Percentiles rank a stretch among this genome's conserved stretches.
These are phyloP conservation scores for Pleurotus cornucopiae DNA, from an alignment of 768 basidiomycete species.

Conservation along the genomic window DNA sequence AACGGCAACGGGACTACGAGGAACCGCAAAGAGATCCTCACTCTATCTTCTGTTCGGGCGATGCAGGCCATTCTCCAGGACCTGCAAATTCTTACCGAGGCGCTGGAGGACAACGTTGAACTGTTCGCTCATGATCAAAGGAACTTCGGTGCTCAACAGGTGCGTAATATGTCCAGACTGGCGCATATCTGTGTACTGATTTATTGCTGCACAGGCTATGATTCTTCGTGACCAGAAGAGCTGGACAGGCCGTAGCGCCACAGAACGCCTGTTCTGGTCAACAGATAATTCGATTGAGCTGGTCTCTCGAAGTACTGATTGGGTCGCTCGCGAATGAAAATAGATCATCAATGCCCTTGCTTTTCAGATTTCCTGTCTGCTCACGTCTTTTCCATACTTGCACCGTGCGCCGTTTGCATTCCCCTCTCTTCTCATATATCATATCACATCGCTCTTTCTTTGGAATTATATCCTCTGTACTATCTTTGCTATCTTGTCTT, in stretches of 20 bases:
- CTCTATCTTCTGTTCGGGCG: constrained; percentile 68
- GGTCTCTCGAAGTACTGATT: constrained; percentile 79
- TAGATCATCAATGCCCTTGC: background rate
- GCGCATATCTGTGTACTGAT: background rate
- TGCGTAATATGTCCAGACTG: constrained; percentile 25
- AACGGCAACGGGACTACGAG: constrained; percentile 45
- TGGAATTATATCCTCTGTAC: background rate
- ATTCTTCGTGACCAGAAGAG: constrained; percentile 93
- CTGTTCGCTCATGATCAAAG: constrained; percentile 91
- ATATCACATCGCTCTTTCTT: background rate
- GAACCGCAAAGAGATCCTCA: constrained; percentile 76
- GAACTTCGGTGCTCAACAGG: constrained; percentile 97
- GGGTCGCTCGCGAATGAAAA: constrained; percentile 69
- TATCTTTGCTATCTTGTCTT: background rate
- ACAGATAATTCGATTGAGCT: constrained; percentile 88
- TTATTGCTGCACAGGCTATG: constrained; percentile 64
- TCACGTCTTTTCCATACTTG: background rate
- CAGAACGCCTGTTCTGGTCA: constrained; percentile 90
- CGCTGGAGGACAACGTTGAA: constrained; percentile 86
- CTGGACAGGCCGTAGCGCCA: constrained; percentile 90
- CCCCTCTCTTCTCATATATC: background rate
- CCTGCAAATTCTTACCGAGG: constrained; percentile 81
- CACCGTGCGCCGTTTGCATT: background rate
- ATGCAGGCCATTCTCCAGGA: constrained; percentile 86
- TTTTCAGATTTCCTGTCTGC: background rate